Evolutionary conservation across 1,139 yeast species (phyloP), one percentile per base, ranked within the genome.

Genomic region (Candida glucosophila): DNA sequence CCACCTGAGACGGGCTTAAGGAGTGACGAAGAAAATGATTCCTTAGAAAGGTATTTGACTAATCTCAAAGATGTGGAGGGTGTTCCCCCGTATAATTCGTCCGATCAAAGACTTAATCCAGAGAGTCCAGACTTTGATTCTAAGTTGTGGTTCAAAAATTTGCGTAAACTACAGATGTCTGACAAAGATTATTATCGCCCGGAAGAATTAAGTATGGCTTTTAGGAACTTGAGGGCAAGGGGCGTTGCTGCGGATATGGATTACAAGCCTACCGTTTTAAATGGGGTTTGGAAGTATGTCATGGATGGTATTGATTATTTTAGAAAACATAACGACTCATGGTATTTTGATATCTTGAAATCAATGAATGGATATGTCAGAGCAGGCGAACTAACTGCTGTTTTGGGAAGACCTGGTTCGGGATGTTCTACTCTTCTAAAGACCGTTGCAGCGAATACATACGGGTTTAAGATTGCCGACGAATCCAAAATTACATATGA

Each of bases 231-330:
- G 36, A 54, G 78, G 28, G 90, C 88, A 2, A 68, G 63, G 36
- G 95, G 95, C 31, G 67, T 67, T 32, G 85, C 90, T 7, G 61
- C 78, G 5, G 90, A 79, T 43, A 69, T 85, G 3, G 88, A 80
- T 41, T 83, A 77, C 52, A 93, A 82, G 50, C 58, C 78, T 15
- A 81, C 85, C 2, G 75, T 79, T 8, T 43, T 65, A 15, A 81
- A 79, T 42, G 55, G 65, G 8, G 53, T 59, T 16, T 47, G 30
- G 22, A 52, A 52, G 29, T 26, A 27, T 10, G 33, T 35, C 7
- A 27, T 24, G 7, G 45, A 47, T 22, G 31, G 34, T 4, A 20
- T 39, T 10, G 23, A 25, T 11, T 21, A 20, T 6, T 17, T 29
- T n/a, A 23, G 22, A 12, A 19, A 19, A 9, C 31, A 32, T 13